A percentile compares a stretch with the other conserved stretches of the same genome.
Evolutionary conservation across 1,284 basidiomycete genomes (phyloP).

Genomic region (Sutorius eximius): DNA sequence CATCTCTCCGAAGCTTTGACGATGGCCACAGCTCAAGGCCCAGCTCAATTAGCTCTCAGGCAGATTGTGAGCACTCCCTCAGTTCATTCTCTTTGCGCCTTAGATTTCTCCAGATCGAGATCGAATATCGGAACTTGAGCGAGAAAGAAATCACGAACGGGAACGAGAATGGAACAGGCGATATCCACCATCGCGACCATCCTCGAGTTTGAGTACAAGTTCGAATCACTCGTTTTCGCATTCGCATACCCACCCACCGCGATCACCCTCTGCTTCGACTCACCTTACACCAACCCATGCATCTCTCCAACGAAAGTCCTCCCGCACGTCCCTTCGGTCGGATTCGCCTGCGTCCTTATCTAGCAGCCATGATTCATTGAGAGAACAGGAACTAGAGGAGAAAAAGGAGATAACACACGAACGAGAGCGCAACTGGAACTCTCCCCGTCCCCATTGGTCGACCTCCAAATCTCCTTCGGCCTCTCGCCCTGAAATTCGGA

Average conservation of each 20-base stretch:
- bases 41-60: slow-evolving; percentile 47
- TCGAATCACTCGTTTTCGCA: slow-evolving; percentile 37
- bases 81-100: background rate
- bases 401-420: slow-evolving; percentile 41
- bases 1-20: slow-evolving; percentile 39
- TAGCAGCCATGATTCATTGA: slow-evolving; percentile 36
- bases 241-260: slow-evolving; percentile 35
- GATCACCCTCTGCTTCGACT: slow-evolving; percentile 37
- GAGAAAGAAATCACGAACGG: slow-evolving; percentile 44
- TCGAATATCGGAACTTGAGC: slow-evolving; percentile 41
- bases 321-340: slow-evolving; percentile 36
- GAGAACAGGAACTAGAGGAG: slow-evolving; percentile 37
- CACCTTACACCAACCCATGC: slow-evolving; percentile 34
- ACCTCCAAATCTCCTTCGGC: slow-evolving; percentile 22
- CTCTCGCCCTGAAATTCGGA: slow-evolving; percentile 7
- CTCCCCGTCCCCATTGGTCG: slow-evolving; percentile 53
- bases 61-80: slow-evolving; percentile 42
- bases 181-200: slow-evolving; percentile 32
- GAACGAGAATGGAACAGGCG: slow-evolving; percentile 61
- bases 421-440: slow-evolving; percentile 60
- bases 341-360: slow-evolving; percentile 43
- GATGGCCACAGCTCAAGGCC: slow-evolving; percentile 41
- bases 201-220: slow-evolving; percentile 33
- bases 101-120: slow-evolving; percentile 41
- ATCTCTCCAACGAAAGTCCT: slow-evolving; percentile 34